Conservation (phyloP, 768 basidiomycete species). For the Cyclocybe cylindracea region DNA sequence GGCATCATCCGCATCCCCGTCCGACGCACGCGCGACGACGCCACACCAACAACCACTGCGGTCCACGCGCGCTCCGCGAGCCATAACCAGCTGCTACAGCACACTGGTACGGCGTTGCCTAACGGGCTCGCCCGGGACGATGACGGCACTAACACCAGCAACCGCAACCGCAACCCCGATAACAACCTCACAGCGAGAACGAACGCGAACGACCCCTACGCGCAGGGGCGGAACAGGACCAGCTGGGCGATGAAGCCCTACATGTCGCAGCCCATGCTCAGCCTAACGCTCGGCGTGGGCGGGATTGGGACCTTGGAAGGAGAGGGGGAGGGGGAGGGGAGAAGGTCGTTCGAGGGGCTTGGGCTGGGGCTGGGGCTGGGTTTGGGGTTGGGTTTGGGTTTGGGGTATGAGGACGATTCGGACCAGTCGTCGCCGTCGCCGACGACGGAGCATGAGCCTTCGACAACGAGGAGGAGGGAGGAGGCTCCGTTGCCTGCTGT, state of each 20-base stretch:
- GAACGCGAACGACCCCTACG: slow-evolving; percentile 15
- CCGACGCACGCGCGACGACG: slow-evolving; percentile 16
- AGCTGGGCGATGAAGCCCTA: slow-evolving; percentile 36
- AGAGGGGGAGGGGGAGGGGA: slow-evolving; percentile 5
- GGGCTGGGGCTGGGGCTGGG: too few relatives aligned
- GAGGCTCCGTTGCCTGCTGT: background rate
- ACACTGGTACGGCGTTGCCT: background rate
- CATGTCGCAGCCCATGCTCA: slow-evolving; percentile 47
- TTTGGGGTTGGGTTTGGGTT: too few relatives aligned
- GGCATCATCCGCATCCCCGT: slow-evolving; percentile 32
- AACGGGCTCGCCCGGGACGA: background rate
- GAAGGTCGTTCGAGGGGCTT: too few relatives aligned
- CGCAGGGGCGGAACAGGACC: slow-evolving; percentile 3
- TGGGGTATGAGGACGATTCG: slow-evolving; percentile 13
- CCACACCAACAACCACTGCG: background rate
- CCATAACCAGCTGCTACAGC: background rate
- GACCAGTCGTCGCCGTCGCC: slow-evolving; percentile 19
- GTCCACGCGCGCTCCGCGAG: background rate
- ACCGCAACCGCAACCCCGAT: too few relatives aligned
- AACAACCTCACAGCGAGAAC: too few relatives aligned
- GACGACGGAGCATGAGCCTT: background rate
- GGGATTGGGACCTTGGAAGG: too few relatives aligned
- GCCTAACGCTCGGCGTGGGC: slow-evolving; percentile 11
- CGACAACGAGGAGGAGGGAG: background rate
- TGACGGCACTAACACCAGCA: slow-evolving; percentile 17